Base-by-base conservation (phyloP, 805 yeast genomes). In the Phaffomyces opuntiae region DNA sequence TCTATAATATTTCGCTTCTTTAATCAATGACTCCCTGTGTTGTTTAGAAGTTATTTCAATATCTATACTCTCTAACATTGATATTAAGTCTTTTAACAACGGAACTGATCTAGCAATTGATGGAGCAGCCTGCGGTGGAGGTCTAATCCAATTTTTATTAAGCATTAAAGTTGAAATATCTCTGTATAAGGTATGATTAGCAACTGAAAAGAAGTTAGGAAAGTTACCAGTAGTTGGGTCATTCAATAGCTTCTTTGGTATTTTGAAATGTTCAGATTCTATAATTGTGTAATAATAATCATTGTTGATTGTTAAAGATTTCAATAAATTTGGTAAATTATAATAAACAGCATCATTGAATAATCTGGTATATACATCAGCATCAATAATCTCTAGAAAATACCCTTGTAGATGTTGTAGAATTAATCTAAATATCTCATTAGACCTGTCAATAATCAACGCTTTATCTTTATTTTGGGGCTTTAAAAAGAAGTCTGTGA, bases 381-480 rank as follows among this genome's bases (percentile, higher is more conserved):
- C 91, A 50, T 75, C 68, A 4, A 68, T 65, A n/a, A 87, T 70
- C 25, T 73, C 69, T 24, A 88, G 66, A 50, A 77, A 73, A 56
- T 90, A 89, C 0, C 97, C 96, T 61, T 85, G 95, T 35, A 89
- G 65, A 66, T 90, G 96, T 48, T 68, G 59, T 53, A 77, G 77
- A 17, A 89, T 84, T 50, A 71, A 68, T 45, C 78, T 76, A 60
- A 89, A 89, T 0, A 86, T 75, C 2, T 62, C 67, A 0, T 95
- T 83, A 9, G 83, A 81, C 34, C 96, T 68, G 61, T 89, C 96
- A 45, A 89, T 78, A 54, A 78, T 79, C 9, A 87, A 61, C 0
- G 73, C 64, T 36, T 67, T 69, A 9, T 58, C 59, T 16, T 63
- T 55, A 43, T 53, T 73, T 24, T 57, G 68, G 7, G 63, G 62